phyloP scores from a whole-genome alignment of 306 rosid species.

The cucumber (Cucumis sativus) region Cucumber_9930_V3 NC_026660.2:4199001-4199500 shows the following conservation, averaged over 20 bases:
- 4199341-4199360: neutral
- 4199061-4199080: neutral
- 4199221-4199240: neutral
- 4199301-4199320: neutral
- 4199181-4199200: neutral
- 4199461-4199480: neutral
- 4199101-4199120: neutral
- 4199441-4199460: neutral
- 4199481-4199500: neutral
- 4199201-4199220: neutral
- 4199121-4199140: neutral
- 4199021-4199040: neutral
- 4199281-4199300: neutral
- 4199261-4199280: too few relatives aligned
- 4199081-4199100: neutral
- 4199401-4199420: neutral
- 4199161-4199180: neutral
- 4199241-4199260: neutral
- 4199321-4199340: neutral
- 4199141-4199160: neutral
- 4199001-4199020: neutral
- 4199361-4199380: neutral
- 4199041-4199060: neutral
- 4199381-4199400: neutral
- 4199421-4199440: neutral